Base-by-base conservation (phyloP, 169 alveolate species). In the Plasmodium vivax region DNA sequence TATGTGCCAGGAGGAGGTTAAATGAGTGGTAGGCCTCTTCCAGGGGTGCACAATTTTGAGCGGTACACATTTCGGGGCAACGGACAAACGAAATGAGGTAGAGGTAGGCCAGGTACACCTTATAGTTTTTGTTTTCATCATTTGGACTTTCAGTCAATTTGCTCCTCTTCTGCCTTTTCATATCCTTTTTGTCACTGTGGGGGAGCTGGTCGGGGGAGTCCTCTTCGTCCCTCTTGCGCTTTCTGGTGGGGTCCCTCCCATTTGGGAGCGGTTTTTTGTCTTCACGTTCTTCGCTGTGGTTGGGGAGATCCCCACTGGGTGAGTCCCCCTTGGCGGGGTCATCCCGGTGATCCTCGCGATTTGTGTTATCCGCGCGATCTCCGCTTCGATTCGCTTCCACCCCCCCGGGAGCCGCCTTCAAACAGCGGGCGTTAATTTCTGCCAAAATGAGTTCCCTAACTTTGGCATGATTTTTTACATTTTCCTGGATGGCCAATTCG, bases 21-120 rank as follows among this genome's bases (percentile, higher is more conserved):
- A 85, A 85, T 9, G 93, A 45, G 19, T 85, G 62, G 47, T 85
- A 77, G 19, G 82, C 85, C 43, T 77, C 93, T 54, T 85, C 93
- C 68, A 85, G 45, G 3, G 38, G 71, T 9, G 72, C 38, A 14
- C 23, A 75, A 5, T 51, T 47, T 8, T 74, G 68, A 0, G n/a
- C 12, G 16, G 71, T 36, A 47, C 80, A 75, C 83, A 85, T 85
- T 85, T 85, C 93, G 1, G 93, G 93, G 45, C 4, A 85, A 36
- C 71, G 77, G 80, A 85, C 43, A 75, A 85, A 85, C 0, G 72
- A 38, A 0, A 85, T 74, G 71, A 85, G 85, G 38, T 75, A 85
- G 14, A 85, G 43, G 80, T 30, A 85, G 3, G 93, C 77, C 32
- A 85, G 3, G 34, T 85, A 85, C 2, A 41, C 84, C 36, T 36